Base-by-base conservation (phyloP, 2,329 filamentous ascomycete species). In the Raffaelea albimanens region DNA sequence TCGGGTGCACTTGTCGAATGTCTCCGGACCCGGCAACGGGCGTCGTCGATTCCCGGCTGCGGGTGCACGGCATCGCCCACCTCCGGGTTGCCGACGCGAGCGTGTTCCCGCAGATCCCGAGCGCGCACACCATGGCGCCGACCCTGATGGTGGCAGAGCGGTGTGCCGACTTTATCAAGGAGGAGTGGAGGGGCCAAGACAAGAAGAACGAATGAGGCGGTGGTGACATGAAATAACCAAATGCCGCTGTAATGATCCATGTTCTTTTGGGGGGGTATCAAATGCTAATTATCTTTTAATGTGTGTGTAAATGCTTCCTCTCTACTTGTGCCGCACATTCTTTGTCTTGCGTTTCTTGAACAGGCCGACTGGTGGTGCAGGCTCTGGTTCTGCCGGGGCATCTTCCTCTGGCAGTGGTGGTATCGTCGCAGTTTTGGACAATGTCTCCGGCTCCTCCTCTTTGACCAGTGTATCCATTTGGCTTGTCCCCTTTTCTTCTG, bases 311-410 rank as follows among this genome's bases (percentile, higher is more conserved):
- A n/a, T n/a, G n/a, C n/a, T n/a, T n/a, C n/a, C n/a, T n/a, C n/a
- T n/a, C n/a, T 29, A 82, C 60, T 76, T 82, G 55, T 81, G 75
- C 19, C 80, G 73, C 33, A 81, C 70, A 44, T 73, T 76, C 68
- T 81, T 84, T 14, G 79, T 71, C 59, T 88, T 91, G 46, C 86
- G 71, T 67, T 89, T 90, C 67, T 90, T 91, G 65, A 91, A 93
- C 3, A 88, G 69, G 2, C 88, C 73, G 3, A 61, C 54, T 10
- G 55, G 52, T 18, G 53, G 49, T 18, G 48, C 40, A 29, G 47
- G 2, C 18, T 13, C n/a, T 31, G 34, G 14, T 18, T 9, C 29
- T 21, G 19, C 5, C 16, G 14, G 8, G 22, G 38, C 10, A n/a
- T 31, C 14, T 14, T 11, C 23, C 20, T 40, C 33, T 36, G 25